Evolutionary conservation across 164 flowering plant species (phyloP).

Genomic region (Aristolochia contorta): DNA sequence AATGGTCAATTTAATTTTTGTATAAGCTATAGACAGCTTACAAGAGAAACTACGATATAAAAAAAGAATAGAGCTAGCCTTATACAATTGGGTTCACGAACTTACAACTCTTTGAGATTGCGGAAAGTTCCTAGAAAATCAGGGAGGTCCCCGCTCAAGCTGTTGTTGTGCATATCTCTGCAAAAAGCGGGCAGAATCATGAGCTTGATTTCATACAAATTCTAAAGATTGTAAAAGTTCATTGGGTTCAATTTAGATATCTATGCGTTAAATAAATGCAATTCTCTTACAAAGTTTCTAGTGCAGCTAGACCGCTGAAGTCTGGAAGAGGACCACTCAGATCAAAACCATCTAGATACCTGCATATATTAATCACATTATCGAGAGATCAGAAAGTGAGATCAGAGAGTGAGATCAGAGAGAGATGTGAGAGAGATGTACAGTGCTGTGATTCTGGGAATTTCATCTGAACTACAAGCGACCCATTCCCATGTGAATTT

Average conservation of each 20-base stretch:
- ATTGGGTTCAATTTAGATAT: background rate
- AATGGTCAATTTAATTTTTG: too few relatives aligned
- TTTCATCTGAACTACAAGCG: constrained; percentile 12
- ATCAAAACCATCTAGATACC: background rate
- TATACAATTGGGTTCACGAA: background rate
- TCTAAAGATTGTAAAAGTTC: background rate
- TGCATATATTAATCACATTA: background rate
- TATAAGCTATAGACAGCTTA: too few relatives aligned
- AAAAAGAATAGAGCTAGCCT: too few relatives aligned
- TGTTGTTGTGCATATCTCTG: constrained; percentile 27
- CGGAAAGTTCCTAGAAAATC: constrained; percentile 22
- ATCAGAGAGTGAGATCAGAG: too few relatives aligned
- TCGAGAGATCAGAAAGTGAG: too few relatives aligned
- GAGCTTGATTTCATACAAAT: too few relatives aligned
- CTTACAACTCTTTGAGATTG: constrained; percentile 22
- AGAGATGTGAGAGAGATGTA: background rate
- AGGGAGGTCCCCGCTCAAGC: constrained; percentile 18
- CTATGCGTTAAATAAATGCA: background rate
- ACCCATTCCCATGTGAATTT: constrained; percentile 29
- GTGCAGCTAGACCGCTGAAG: constrained; percentile 36
- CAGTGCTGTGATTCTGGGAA: constrained; percentile 11
- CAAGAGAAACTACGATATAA: too few relatives aligned
- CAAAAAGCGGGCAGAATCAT: background rate
- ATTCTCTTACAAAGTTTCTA: constrained; percentile 28
- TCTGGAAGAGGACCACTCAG: constrained; percentile 33